Evolutionary conservation across 2,329 filamentous ascomycete genomes (phyloP).

Genomic region (Colletotrichum lupini): DNA sequence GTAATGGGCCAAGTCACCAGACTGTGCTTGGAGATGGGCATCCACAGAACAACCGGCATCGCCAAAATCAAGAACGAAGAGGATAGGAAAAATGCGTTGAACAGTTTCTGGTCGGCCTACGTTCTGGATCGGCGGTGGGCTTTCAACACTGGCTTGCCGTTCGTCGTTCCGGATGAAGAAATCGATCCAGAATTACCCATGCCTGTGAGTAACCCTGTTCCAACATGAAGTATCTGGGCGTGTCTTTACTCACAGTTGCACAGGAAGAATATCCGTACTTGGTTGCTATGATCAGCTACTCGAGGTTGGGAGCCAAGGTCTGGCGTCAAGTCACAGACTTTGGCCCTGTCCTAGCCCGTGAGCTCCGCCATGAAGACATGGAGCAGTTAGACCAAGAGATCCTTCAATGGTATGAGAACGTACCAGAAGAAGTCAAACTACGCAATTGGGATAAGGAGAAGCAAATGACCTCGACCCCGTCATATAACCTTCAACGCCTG

Average conservation of each 20-base stretch:
- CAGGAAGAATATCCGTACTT: constrained; percentile 75
- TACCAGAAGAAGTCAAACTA: constrained; percentile 70
- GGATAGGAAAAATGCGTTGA: constrained; percentile 74
- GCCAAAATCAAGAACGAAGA: constrained; percentile 75
- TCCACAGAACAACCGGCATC: constrained; percentile 83
- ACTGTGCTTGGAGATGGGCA: constrained; percentile 82
- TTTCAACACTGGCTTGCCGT: constrained; percentile 89
- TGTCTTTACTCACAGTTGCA: constrained; percentile 36
- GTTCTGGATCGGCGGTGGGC: constrained; percentile 89
- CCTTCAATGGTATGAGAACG: constrained; percentile 84
- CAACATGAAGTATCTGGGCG: not conserved
- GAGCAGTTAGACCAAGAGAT: constrained; percentile 86
- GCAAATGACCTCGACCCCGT: constrained; percentile 64
- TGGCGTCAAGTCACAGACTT: constrained; percentile 83
- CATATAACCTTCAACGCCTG: constrained; percentile 77
- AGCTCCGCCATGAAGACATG: constrained; percentile 79
- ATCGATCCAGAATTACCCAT: constrained; percentile 84
- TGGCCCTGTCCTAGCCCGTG: constrained; percentile 68
- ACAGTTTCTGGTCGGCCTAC: constrained; percentile 88
- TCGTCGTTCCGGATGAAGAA: constrained; percentile 85
- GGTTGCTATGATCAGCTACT: constrained; percentile 86
- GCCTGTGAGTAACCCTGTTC: constrained; percentile 67
- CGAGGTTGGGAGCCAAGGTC: constrained; percentile 84
- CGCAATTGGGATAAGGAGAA: constrained; percentile 69
- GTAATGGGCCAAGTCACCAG: constrained; percentile 85